Base-by-base conservation (phyloP, 1,284 basidiomycete genomes). In the Boletus semigastroideus region DNA sequence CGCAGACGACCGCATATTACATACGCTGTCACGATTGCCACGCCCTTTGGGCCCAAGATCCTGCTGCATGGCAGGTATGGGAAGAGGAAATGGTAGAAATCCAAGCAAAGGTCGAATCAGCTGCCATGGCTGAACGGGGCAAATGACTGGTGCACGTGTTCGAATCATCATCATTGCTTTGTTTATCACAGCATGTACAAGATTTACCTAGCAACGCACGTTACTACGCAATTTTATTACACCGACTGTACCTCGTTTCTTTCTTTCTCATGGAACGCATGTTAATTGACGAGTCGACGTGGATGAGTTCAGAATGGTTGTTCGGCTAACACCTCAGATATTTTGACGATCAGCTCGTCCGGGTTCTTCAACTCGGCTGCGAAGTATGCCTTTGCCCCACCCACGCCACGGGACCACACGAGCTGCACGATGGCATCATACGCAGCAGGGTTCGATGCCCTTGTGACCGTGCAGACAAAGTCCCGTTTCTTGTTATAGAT, bases 381-480 rank as follows among this genome's bases (percentile, higher is more conserved):
- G 50, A 84, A 82, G 59, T 83, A 83, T 0, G 76, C 82, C 62
- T 82, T 83, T n/a, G 66, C 61, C 0, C 76, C 75, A 5, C 67
- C 68, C 5, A 77, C 70, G 4, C 79, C 78, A 41, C 73, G 70
- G 13, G 58, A 59, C 36, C 63, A 63, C n/a, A 83, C 67, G 4
- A 69, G 60, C 22, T 70, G 53, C 30, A 60, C 51, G 36, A 83
- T 46, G 19, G 64, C 55, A 48, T 78, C 72, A 52, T 78, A 84
- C 2, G 60, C 73, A 0, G 48, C 53, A 5, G 69, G 62, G 25
- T 69, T 65, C 30, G 77, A 75, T 1, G 47, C 43, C 14, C 68
- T 63, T 20, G 59, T 17, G 17, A 80, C 64, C 1, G 59, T 59
- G 55, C 80, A 82, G 10, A 74, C 69, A 39, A 84, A 76, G 51